Percentiles rank a stretch among this genome's conserved stretches.
Evolutionary conservation across 306 rosid species (phyloP).

Genomic region (Dryas alaskensis): DNA sequence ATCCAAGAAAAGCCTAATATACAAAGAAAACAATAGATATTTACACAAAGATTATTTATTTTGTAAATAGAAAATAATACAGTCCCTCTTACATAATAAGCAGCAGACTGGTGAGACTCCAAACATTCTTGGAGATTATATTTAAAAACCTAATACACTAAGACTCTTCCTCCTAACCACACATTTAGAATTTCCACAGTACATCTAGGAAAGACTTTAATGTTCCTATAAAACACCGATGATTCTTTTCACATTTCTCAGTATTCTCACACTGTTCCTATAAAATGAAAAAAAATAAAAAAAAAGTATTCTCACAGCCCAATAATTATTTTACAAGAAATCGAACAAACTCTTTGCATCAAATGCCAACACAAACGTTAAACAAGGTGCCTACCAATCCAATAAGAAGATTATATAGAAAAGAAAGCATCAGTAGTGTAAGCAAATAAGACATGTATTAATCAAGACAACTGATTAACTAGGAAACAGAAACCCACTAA

Average conservation of each 20-base stretch:
- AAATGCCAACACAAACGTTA: neutral
- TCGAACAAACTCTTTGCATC: neutral
- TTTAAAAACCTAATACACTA: neutral
- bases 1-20: neutral
- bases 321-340: neutral
- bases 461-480: neutral
- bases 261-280: neutral
- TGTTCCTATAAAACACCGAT: neutral
- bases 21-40: neutral
- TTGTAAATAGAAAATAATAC: neutral
- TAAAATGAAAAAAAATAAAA: too few species aligned
- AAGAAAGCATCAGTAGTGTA: neutral
- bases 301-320: neutral
- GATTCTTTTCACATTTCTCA: neutral
- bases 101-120: neutral
- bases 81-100: neutral
- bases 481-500: neutral
- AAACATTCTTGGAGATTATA: neutral
- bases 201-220: neutral
- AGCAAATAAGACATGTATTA: neutral
- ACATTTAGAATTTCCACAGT: neutral
- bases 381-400: neutral
- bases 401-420: neutral
- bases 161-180: neutral
- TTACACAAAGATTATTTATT: too few species aligned